phyloP scores from a whole-genome alignment of 169 alveolate genomes.

The Eimeria praecox region DNA sequence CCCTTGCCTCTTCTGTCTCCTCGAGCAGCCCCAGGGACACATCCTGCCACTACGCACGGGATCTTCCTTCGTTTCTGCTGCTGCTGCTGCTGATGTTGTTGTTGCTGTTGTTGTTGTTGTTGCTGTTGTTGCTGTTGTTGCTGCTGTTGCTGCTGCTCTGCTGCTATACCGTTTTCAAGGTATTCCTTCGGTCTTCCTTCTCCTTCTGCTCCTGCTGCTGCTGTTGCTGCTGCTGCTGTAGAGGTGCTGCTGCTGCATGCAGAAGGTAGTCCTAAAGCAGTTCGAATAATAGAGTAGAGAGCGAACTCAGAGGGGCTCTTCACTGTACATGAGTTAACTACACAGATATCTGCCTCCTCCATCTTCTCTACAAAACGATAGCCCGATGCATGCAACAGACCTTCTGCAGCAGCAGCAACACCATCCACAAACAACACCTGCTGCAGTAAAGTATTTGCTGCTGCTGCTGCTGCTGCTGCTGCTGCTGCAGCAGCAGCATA shows the following conservation, averaged over 20 bases:
- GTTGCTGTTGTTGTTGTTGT: slow-evolving; percentile 22
- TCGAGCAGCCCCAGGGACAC: slow-evolving; percentile 86
- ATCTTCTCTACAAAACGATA: slow-evolving; percentile 92
- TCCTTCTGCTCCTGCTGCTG: background rate
- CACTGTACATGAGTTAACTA: slow-evolving; percentile 99
- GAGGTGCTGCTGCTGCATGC: background rate
- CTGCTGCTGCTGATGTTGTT: slow-evolving; percentile 34
- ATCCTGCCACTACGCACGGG: slow-evolving; percentile 80
- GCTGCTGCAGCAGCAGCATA: background rate
- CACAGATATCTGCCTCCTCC: slow-evolving; percentile 94
- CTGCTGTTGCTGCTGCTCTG: background rate
- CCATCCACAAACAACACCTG: background rate
- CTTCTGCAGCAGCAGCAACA: slow-evolving; percentile 72
- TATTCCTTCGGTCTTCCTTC: too few relatives aligned
- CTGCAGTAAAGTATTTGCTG: background rate
- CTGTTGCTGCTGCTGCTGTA: background rate
- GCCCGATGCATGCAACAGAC: slow-evolving; percentile 84
- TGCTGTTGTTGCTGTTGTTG: background rate
- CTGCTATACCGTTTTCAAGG: background rate
- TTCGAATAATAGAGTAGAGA: slow-evolving; percentile 87
- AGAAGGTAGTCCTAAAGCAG: slow-evolving; percentile 83
- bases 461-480: background rate
- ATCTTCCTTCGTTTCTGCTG: slow-evolving; percentile 17
- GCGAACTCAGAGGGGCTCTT: slow-evolving; percentile 99
- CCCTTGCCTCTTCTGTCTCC: slow-evolving; percentile 86